Evolutionary conservation across 2,329 filamentous ascomycete genomes (phyloP), one percentile per base, ranked within the genome.

Genomic region (Paraphoma chrysanthemicola): DNA sequence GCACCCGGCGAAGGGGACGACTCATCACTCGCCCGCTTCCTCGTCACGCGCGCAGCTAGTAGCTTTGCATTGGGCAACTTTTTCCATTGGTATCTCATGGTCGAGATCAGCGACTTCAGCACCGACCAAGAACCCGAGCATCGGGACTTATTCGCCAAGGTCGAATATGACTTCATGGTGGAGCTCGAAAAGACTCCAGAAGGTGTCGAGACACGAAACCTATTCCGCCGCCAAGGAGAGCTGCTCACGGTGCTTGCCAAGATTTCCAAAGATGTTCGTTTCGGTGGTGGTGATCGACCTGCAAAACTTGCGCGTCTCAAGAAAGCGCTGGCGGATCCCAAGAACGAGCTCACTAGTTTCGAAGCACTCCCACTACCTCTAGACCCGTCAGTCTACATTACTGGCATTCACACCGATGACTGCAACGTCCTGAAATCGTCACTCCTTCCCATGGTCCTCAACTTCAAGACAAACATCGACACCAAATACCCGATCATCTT

Each of bases 21-120:
- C 67, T 97, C 93, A 0, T 97, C 93, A 0, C 81, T 99, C 6
- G 94, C 93, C 2, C 87, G 86, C 23, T 99, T 99, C 71, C 82
- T 99, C 3, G 95, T 99, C 53, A 87, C 90, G 1, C 87, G 95
- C 36, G 96, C 95, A 3, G 90, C 91, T 12, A 88, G 89, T 59
- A 98, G 96, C 71, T 91, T 97, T 69, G 89, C 90, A 57, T 84
- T 99, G 1, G 95, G 94, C 30, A 99, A 96, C 73, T 97, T 96
- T 78, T 87, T 99, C 51, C 92, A 97, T 75, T 99, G 95, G 95
- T 99, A 98, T 76, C 83, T 99, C 2, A 97, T 97, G 88, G 95
- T 99, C 1, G 96, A 99, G 78, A 96, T 93, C 66, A 92, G 96
- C 66, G 94, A 97, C 73, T 77, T 79, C 39, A 93, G 90, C 63